These are phyloP conservation scores for Aspergillus quadricinctus DNA, from an alignment of 2,329 filamentous ascomycete genomes.

Conservation along the genomic window DNA sequence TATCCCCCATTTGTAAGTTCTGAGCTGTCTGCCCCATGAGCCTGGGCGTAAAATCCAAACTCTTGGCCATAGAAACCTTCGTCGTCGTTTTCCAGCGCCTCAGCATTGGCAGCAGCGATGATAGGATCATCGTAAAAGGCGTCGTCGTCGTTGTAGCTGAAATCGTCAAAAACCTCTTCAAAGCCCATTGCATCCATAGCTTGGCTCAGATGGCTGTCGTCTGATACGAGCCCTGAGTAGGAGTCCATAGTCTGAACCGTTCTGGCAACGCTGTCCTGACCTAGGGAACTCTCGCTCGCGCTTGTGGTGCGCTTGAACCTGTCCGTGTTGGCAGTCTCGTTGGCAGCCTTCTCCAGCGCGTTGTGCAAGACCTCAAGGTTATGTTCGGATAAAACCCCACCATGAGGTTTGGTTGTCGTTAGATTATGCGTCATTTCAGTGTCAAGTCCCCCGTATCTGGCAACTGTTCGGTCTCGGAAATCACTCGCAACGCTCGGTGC, in stretches of 20 bases:
- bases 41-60: slow-evolving; percentile 84
- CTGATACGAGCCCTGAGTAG: slow-evolving; percentile 45
- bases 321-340: slow-evolving; percentile 69
- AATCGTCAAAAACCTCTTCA: slow-evolving; percentile 44
- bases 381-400: slow-evolving; percentile 47
- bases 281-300: slow-evolving; percentile 39
- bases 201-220: slow-evolving; percentile 48
- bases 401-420: slow-evolving; percentile 34
- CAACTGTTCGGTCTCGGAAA: slow-evolving; percentile 16
- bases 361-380: slow-evolving; percentile 73
- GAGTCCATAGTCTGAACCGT: slow-evolving; percentile 36
- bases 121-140: slow-evolving; percentile 81
- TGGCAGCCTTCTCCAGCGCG: slow-evolving; percentile 76
- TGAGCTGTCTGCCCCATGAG: slow-evolving; percentile 45
- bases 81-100: slow-evolving; percentile 83
- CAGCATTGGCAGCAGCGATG: slow-evolving; percentile 91
- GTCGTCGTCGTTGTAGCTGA: slow-evolving; percentile 57
- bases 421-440: slow-evolving; percentile 23
- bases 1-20: slow-evolving; percentile 78
- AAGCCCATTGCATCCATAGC: slow-evolving; percentile 37
- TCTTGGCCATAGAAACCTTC: slow-evolving; percentile 95
- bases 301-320: slow-evolving; percentile 64
- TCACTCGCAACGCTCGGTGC: slow-evolving; percentile 35
- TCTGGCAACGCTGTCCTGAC: slow-evolving; percentile 30
- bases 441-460: slow-evolving; percentile 20